Evolutionary conservation across 177 flowering plant species (phyloP).

Genomic region (Tripterygium wilfordii): DNA sequence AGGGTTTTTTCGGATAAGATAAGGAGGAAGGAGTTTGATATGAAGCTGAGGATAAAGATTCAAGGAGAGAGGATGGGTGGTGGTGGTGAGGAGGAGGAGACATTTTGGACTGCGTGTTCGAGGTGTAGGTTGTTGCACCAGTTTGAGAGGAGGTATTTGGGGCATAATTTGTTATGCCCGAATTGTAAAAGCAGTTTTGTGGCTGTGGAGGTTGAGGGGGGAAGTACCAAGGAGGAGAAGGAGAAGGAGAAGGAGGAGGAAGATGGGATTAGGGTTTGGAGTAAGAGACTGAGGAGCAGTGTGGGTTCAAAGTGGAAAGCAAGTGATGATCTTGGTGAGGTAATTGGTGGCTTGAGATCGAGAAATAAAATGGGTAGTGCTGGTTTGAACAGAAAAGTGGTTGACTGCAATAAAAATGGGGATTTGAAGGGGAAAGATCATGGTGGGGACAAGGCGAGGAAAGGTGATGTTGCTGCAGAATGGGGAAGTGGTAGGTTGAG

Average conservation of each 20-base stretch:
- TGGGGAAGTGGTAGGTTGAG: constrained; percentile 16
- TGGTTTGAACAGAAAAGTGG: not conserved
- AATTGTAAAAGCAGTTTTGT: constrained; percentile 63
- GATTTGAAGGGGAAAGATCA: too few species aligned
- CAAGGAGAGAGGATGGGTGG: constrained; percentile 30
- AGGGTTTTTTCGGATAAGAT: constrained; percentile 51
- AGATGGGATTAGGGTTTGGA: constrained; percentile 10
- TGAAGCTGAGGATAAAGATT: constrained; percentile 46
- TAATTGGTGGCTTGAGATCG: not conserved
- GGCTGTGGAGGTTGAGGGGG: constrained; percentile 46
- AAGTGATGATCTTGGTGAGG: not conserved
- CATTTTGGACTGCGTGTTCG: constrained; percentile 71
- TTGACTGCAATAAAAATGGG: not conserved
- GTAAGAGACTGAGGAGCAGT: constrained; percentile 11
- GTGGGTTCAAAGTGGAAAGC: constrained; percentile 7
- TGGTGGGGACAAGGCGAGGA: too few species aligned
- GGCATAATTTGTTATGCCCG: constrained; percentile 65
- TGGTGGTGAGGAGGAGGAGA: constrained; percentile 16
- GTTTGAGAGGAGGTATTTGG: constrained; percentile 73
- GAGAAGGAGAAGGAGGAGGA: constrained; percentile 3
- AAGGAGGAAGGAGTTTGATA: constrained; percentile 61
- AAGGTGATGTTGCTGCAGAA: constrained; percentile 5
- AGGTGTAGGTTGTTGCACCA: constrained; percentile 58
- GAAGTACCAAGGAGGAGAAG: too few species aligned
- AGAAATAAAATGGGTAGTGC: constrained; percentile 3